These are phyloP conservation scores for Hydrangea macrophylla DNA, from an alignment of 148 eudicot species.

Conservation along the genomic window DNA sequence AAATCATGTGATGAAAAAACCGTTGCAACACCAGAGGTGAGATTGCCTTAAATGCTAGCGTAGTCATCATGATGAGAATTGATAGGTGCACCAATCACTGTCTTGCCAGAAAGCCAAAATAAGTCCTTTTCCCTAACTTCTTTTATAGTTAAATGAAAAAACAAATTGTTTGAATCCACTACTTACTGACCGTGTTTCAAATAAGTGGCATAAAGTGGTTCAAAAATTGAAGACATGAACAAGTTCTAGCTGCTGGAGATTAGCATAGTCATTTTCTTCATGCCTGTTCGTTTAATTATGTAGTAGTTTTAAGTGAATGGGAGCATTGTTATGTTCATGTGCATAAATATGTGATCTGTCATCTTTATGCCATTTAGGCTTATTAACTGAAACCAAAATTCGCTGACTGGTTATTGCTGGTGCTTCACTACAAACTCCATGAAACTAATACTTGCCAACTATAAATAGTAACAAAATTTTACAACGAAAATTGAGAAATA, in stretches of 20 bases:
- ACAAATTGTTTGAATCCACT: not conserved
- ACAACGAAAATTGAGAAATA: not conserved
- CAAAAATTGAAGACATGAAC: not conserved
- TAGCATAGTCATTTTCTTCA: not conserved
- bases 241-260: not conserved
- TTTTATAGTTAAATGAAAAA: not conserved
- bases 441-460: not conserved
- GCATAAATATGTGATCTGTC: not conserved
- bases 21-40: constrained; percentile 42
- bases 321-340: not conserved
- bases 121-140: not conserved
- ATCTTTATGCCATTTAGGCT: too few relatives aligned
- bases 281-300: not conserved
- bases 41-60: constrained; percentile 11
- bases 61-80: not conserved
- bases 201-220: not conserved
- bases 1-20: constrained; percentile 23
- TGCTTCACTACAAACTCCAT: not conserved
- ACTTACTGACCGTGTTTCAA: not conserved
- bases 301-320: not conserved
- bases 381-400: not conserved
- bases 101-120: not conserved
- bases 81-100: not conserved
- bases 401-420: not conserved
- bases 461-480: not conserved